Evolutionary conservation across 768 basidiomycete species (phyloP).

Genomic region (Xerocomellus amylosporus): DNA sequence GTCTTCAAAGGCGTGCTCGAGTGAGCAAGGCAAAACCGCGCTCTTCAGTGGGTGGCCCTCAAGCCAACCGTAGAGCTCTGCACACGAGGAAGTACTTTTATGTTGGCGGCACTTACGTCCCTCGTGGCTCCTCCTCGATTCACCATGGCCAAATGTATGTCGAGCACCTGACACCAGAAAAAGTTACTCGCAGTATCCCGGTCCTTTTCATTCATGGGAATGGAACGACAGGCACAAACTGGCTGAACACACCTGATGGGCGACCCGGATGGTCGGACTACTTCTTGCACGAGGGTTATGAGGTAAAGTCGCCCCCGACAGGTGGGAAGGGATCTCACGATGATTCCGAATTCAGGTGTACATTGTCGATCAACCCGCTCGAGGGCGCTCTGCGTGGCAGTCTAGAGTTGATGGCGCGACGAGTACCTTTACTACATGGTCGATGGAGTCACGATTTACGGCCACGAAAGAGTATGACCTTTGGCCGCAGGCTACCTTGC

Average conservation of each 20-base stretch:
- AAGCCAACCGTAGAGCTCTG: constrained; percentile 26
- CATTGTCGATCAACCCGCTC: constrained; percentile 45
- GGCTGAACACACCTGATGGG: constrained; percentile 54
- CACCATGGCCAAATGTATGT: constrained; percentile 50
- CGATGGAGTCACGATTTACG: constrained; percentile 43
- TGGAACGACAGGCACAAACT: constrained; percentile 52
- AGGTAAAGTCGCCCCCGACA: constrained; percentile 31
- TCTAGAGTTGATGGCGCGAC: constrained; percentile 37
- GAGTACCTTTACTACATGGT: constrained; percentile 27
- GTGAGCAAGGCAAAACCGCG: not conserved
- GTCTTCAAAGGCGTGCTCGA: not conserved
- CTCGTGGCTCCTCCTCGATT: constrained; percentile 36
- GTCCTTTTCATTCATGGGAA: constrained; percentile 49
- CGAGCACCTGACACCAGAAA: constrained; percentile 45
- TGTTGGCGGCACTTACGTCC: constrained; percentile 42
- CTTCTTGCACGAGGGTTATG: constrained; percentile 48
- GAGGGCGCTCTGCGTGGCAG: constrained; percentile 47
- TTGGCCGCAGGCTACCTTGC: constrained; percentile 46
- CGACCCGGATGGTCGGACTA: constrained; percentile 57
- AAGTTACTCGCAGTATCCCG: constrained; percentile 38
- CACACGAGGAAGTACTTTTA: constrained; percentile 50
- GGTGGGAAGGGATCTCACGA: not conserved
- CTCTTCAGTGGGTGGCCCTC: not conserved
- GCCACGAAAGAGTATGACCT: constrained; percentile 38
- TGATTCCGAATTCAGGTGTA: constrained; percentile 33